phyloP scores from a whole-genome alignment of 495 filamentous ascomycete genomes.

The Hypoxylon intermedium region DNA sequence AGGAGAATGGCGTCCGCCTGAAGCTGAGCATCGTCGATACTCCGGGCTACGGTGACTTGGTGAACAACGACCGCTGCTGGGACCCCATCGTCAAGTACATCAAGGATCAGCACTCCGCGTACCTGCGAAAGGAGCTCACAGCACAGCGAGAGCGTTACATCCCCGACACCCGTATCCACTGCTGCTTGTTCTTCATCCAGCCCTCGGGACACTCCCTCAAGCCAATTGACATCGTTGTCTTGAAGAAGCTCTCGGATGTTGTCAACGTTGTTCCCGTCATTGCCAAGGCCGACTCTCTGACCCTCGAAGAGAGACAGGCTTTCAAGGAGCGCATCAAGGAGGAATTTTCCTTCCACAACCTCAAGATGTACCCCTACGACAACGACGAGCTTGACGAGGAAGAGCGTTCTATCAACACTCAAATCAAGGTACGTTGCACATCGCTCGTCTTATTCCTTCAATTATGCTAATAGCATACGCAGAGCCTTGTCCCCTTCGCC shows the following conservation, averaged over 20 bases:
- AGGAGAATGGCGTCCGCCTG: constrained; percentile 98
- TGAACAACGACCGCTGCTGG: constrained; percentile 99
- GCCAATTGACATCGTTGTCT: constrained; percentile 98
- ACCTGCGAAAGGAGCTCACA: constrained; percentile 99
- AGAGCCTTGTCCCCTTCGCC: constrained; percentile 96
- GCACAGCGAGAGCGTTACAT: constrained; percentile 99
- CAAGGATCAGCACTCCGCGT: constrained; percentile 99
- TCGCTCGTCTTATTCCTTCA: background rate
- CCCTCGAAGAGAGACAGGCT: constrained; percentile 89
- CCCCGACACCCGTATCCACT: constrained; percentile 98
- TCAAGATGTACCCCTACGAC: constrained; percentile 99
- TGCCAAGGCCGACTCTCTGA: constrained; percentile 96
- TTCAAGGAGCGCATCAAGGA: constrained; percentile 99
- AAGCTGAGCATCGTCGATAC: constrained; percentile 98
- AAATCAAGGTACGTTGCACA: constrained; percentile 80
- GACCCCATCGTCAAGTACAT: constrained; percentile 99
- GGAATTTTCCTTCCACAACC: constrained; percentile 98
- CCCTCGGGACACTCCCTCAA: constrained; percentile 96
- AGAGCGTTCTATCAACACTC: constrained; percentile 88
- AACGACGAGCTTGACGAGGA: constrained; percentile 98
- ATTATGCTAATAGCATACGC: constrained; percentile 40
- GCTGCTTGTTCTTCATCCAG: constrained; percentile 99
- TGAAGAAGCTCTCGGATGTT: constrained; percentile 98
- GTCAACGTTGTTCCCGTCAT: constrained; percentile 99
- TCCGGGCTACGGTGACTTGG: constrained; percentile 96